Evolutionary conservation across 108 stramenopile species (phyloP), one percentile per base, ranked within the genome.

Genomic region (Fistulifera pelliculosa): DNA sequence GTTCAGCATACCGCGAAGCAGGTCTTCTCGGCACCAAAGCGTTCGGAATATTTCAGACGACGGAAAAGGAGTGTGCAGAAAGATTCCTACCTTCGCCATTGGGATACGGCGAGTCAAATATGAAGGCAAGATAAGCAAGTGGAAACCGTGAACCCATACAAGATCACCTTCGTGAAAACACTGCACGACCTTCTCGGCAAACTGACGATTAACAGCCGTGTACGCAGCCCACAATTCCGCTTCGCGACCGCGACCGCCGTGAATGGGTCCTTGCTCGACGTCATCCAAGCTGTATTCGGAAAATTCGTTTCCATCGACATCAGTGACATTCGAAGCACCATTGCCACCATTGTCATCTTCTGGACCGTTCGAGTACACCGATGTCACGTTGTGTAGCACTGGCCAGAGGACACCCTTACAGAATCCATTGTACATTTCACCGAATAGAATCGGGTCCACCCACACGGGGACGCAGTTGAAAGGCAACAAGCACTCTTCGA

Each of bases 1-100:
- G 57, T 85, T 81, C 10, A 98, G 76, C 87, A 98, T 92, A 5
- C 96, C 96, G 38, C 91, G 71, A 13, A 99, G 73, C 40, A 99
- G 62, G 48, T 89, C 86, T 54, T 94, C 90, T n/a, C 96, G 83
- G 61, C 83, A 87, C 76, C 92, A 87, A 1, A 99, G 64, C 0
- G 96, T 87, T 31, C 96, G 76, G 60, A 99, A 99, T 40, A 99
- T 91, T 65, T 97, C 95, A 13, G 90, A 90, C 47, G 90, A 93
- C n/a, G 99, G 99, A 63, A 98, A 99, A 45, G 99, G 97, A 0
- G 94, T 96, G 80, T 98, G 99, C 41, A 99, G 59, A 73, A 98
- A 99, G 56, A 98, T 94, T 44, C 76, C 87, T 70, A 84, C 77
- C 65, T 94, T 91, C 42, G 74, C 74, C 79, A 93, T 92, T 27